These are phyloP conservation scores for Stephanodiscus triporus DNA, from an alignment of 108 stramenopile genomes.

Conservation along the genomic window DNA sequence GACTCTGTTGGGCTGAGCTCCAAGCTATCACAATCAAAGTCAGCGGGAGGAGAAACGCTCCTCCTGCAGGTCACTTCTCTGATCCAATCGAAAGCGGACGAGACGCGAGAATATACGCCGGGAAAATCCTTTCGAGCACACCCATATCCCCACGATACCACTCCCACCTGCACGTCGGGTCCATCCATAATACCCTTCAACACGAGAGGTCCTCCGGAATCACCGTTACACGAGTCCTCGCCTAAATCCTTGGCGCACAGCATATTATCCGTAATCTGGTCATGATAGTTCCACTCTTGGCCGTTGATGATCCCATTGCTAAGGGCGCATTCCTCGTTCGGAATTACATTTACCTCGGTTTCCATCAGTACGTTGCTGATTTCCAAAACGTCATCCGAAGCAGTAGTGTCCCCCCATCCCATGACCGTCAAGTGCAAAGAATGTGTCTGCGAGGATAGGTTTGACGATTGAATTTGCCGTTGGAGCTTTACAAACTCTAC, in stretches of 20 bases:
- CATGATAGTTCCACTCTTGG: constrained; percentile 21
- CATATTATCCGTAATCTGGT: constrained; percentile 46
- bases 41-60: constrained; percentile 42
- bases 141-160: constrained; percentile 56
- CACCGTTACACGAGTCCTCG: constrained; percentile 53
- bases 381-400: not conserved
- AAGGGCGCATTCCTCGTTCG: constrained; percentile 22
- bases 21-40: constrained; percentile 40
- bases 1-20: not conserved
- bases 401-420: constrained; percentile 19
- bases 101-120: constrained; percentile 61
- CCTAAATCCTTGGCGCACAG: constrained; percentile 41
- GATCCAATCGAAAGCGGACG: constrained; percentile 45
- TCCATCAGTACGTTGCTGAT: not conserved
- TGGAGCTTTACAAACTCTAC: constrained; percentile 7
- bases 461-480: not conserved
- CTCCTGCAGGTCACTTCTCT: constrained; percentile 39
- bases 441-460: not conserved
- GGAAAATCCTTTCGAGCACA: constrained; percentile 50
- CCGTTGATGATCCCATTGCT: constrained; percentile 6
- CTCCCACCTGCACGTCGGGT: constrained; percentile 45
- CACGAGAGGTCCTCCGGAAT: constrained; percentile 54
- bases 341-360: constrained; percentile 17
- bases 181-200: not conserved
- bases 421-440: not conserved